Evolutionary conservation across 495 filamentous ascomycete genomes (phyloP), one percentile per base, ranked within the genome.

Genomic region (Rostrohypoxylon terebratum): DNA sequence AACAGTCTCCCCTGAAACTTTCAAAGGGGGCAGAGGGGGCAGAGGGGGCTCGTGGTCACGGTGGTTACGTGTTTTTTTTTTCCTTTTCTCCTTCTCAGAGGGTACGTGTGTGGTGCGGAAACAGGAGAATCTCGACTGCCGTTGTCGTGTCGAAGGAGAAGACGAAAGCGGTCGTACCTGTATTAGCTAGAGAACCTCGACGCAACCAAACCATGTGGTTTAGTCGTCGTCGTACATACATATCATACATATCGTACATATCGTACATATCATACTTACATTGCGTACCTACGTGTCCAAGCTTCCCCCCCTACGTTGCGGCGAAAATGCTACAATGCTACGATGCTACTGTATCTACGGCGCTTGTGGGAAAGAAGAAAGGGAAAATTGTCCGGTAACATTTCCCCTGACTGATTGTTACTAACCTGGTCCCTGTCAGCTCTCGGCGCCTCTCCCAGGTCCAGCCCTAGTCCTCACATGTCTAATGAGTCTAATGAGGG

Each of bases 131-230:
- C 55, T 75, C 14, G 42, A 74, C 72, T 58, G 31, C 13, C 36
- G 25, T 36, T 72, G 63, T 28, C 28, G 28, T 28, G 55, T 63
- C 59, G 28, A 42, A 34, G 3, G 13, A 14, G 11, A 42, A 42
- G 13, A n/a, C 38, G 38, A 57, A 63, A 25, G 7, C 7, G 11
- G 45, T 42, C 55, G 72, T 53, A 31, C 23, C 48, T 53, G 63
- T 38, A n/a, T n/a, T n/a, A 31, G 25, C 64, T 68, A 54, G 65
- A 68, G 57, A 59, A 55, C 16, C 48, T 69, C 66, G 66, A 77
- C 76, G 76, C 72, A 77, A 77, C 76, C 76, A 78, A 78, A 73
- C 76, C 76, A 78, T 75, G 72, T 77, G 74, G 71, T 75, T 62
- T 75, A 66, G 72, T 75, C 38, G 66, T 66, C 31, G 67, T 63